These are phyloP conservation scores for Ogataea nonfermentans DNA, from an alignment of 805 yeast species.

Conservation along the genomic window DNA sequence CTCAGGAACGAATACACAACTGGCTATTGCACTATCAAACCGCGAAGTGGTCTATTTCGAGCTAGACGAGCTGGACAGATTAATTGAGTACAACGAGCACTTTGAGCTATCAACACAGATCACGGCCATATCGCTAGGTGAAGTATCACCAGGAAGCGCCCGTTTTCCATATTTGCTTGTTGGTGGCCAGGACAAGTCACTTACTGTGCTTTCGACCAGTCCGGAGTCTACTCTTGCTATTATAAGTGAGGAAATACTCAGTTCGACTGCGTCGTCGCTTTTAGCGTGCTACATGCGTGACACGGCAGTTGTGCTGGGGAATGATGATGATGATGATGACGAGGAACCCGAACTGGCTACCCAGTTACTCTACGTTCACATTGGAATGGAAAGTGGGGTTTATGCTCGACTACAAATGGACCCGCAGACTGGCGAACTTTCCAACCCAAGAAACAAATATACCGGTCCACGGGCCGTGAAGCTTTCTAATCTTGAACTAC, in stretches of 20 bases:
- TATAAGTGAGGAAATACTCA: conserved; percentile 62
- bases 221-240: conserved; percentile 58
- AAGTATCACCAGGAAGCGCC: conserved; percentile 44
- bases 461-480: conserved; percentile 67
- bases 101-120: conserved; percentile 53
- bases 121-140: conserved; percentile 48
- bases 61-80: conserved; percentile 57
- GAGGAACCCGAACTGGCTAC: conserved; percentile 11
- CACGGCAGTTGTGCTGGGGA: conserved; percentile 3
- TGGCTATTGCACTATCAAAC: conserved; percentile 68
- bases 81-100: conserved; percentile 68
- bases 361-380: conserved; percentile 48
- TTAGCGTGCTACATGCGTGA: conserved; percentile 32
- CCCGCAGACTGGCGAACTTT: conserved; percentile 54
- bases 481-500: conserved; percentile 39
- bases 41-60: conserved; percentile 83
- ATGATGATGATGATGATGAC: conserved; percentile 17
- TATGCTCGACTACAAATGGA: conserved; percentile 65
- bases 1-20: conserved; percentile 62
- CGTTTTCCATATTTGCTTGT: conserved; percentile 62
- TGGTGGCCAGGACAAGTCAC: conserved; percentile 67
- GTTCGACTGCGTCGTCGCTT: conserved; percentile 37
- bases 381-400: conserved; percentile 84
- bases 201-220: conserved; percentile 65
- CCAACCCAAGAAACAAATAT: conserved; percentile 66